Evolutionary conservation across 2,329 filamentous ascomycete species (phyloP), one percentile per base, ranked within the genome.

Genomic region (Plectosphaerella cucumerina): DNA sequence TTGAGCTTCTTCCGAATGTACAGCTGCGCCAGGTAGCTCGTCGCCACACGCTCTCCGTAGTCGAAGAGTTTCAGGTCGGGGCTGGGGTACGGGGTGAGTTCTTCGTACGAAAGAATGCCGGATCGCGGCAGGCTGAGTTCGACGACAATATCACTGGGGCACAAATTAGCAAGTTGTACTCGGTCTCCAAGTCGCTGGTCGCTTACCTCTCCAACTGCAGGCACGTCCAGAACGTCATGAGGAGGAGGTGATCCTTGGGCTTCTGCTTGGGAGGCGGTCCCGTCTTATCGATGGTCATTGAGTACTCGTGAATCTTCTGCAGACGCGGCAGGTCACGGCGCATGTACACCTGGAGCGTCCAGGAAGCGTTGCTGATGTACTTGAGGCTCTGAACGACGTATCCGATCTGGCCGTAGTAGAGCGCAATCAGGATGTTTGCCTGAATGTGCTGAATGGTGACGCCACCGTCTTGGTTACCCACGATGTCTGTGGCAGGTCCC

Each of bases 181-280:
- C n/a, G n/a, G n/a, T n/a, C n/a, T n/a, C n/a, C n/a, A n/a, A n/a
- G n/a, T n/a, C n/a, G n/a, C n/a, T 5, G 17, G 20, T 9, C 10
- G 54, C 68, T 58, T 67, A 90, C 87, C 86, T 96, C 69, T 97
- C 93, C 11, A 97, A 77, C 63, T 97, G 93, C 56, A 97, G 73
- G 64, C 90, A 96, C 8, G 92, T 94, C 93, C 93, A 97, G 61
- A 92, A 97, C 0, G 90, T 87, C 59, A 95, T 79, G 14, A 87
- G 75, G 34, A 87, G 75, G 51, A 86, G 76, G 62, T 91, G 89
- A 59, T 85, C 80, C 44, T 72, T 59, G 51, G 65, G 68, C 37
- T 73, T 75, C 37, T 67, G 69, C 26, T 76, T 68, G 58, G 74
- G 21, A 11, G 21, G 61, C 63, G 34, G 56, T 57, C 15, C 59